These are phyloP conservation scores for Erodium maritimum DNA, from an alignment of 345 rosid genomes.

Conservation along the genomic window DNA sequence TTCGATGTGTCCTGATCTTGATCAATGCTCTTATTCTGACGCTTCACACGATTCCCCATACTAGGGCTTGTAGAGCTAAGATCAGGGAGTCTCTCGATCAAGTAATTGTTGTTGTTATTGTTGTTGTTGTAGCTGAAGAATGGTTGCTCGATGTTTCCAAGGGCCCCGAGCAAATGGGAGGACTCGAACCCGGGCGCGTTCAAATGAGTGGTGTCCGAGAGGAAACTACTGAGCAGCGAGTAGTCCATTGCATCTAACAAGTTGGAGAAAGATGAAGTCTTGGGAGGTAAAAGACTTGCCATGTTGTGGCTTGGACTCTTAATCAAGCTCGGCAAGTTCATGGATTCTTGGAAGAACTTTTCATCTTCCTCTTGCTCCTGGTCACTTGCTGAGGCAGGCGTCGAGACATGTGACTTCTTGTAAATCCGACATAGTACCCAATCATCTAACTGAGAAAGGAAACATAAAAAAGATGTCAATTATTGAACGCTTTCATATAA, in stretches of 20 bases:
- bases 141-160: conserved; percentile 12
- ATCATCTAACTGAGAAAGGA: conserved; percentile 56
- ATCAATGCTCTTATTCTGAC: conserved; percentile 22
- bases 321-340: conserved; percentile 18
- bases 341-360: conserved; percentile 22
- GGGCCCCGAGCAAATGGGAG: too few relatives aligned
- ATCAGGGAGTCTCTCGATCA: conserved; percentile 41
- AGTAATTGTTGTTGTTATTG: conserved; percentile 15
- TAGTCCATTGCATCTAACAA: conserved; percentile 66
- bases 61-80: conserved; percentile 28
- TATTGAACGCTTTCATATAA: too few relatives aligned
- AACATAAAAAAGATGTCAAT: too few relatives aligned
- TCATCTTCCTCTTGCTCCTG: conserved; percentile 58
- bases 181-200: neutral
- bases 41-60: conserved; percentile 34
- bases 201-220: conserved; percentile 26
- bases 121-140: conserved; percentile 10
- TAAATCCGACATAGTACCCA: conserved; percentile 99
- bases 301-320: conserved; percentile 11
- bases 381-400: conserved; percentile 34
- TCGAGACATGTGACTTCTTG: conserved; percentile 48
- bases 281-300: conserved; percentile 39
- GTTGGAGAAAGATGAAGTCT: conserved; percentile 66
- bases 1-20: conserved; percentile 26
- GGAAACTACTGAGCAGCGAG: conserved; percentile 39